Conservation (phyloP, 1,284 basidiomycete genomes). For the Heterobasidion annosum region DNA sequence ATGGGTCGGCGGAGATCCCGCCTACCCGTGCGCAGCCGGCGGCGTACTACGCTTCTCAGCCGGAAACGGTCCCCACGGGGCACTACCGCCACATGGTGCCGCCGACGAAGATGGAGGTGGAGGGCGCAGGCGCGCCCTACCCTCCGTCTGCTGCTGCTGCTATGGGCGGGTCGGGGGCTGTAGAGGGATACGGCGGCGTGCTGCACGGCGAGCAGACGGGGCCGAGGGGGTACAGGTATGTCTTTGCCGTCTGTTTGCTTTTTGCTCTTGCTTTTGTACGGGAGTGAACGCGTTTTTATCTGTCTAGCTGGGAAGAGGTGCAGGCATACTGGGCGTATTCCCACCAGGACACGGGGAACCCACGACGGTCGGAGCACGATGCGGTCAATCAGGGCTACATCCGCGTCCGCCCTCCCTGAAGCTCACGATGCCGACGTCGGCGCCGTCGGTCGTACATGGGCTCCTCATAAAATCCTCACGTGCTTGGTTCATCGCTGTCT, state of each 20-base stretch:
- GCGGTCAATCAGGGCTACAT: not conserved
- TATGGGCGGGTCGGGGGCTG: not conserved
- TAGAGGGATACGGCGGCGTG: not conserved
- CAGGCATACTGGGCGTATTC: not conserved
- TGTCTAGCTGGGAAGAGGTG: not conserved
- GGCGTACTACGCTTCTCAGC: not conserved
- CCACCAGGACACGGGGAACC: not conserved
- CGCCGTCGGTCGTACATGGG: too few relatives aligned
- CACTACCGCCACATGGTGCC: too few relatives aligned
- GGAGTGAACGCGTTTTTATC: too few relatives aligned
- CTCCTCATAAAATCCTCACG: too few relatives aligned
- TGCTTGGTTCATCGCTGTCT: not conserved
- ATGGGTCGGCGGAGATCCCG: not conserved
- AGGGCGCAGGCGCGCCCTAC: not conserved
- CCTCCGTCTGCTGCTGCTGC: not conserved
- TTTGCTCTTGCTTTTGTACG: too few relatives aligned
- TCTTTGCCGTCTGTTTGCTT: too few relatives aligned
- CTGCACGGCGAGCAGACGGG: too few relatives aligned
- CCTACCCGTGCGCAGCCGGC: not conserved
- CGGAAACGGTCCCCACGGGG: too few relatives aligned
- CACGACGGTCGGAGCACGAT: not conserved
- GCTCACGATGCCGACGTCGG: not conserved
- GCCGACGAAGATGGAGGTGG: not conserved
- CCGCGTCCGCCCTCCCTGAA: not conserved
- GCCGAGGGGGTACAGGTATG: too few relatives aligned